Evolutionary conservation across 306 rosid genomes (phyloP).

Genomic region (Quillaja saponaria): DNA sequence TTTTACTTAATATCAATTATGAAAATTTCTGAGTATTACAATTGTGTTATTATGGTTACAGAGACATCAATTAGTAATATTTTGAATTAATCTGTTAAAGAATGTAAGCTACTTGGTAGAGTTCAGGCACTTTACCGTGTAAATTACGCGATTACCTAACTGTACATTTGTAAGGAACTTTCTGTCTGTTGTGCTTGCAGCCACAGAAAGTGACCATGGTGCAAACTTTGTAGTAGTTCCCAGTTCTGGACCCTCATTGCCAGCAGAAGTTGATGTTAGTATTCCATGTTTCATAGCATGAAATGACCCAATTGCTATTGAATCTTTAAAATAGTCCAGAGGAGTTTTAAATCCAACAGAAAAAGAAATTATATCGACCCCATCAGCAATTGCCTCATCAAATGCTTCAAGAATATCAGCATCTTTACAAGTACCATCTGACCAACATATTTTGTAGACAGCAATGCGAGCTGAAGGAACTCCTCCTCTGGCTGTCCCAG

Average conservation of each 20-base stretch:
- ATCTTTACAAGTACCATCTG: background rate
- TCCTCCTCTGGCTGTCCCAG: constrained; percentile 46
- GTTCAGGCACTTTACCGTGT: constrained; percentile 14
- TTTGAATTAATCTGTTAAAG: no score
- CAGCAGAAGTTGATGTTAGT: constrained; percentile 11
- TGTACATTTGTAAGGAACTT: constrained; percentile 11
- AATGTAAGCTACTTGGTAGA: no score
- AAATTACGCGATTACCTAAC: background rate
- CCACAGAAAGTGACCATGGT: constrained; percentile 21
- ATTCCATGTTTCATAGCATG: constrained; percentile 9
- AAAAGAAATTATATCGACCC: background rate
- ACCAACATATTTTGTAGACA: constrained; percentile 27
- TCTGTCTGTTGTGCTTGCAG: constrained; percentile 24
- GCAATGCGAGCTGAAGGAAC: constrained; percentile 44
- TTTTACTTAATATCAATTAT: no score
- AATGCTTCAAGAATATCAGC: background rate
- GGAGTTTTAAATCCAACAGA: background rate
- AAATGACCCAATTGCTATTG: background rate
- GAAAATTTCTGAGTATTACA: no score
- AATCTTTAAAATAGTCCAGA: background rate
- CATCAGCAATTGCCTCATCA: background rate
- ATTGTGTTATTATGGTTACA: no score
- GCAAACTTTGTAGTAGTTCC: background rate
- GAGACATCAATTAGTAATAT: no score
- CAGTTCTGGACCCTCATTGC: background rate